Percentiles rank a stretch among this genome's conserved stretches.
phyloP scores from a whole-genome alignment of 1,139 yeast species.

The Taiozyma sp. region DNA sequence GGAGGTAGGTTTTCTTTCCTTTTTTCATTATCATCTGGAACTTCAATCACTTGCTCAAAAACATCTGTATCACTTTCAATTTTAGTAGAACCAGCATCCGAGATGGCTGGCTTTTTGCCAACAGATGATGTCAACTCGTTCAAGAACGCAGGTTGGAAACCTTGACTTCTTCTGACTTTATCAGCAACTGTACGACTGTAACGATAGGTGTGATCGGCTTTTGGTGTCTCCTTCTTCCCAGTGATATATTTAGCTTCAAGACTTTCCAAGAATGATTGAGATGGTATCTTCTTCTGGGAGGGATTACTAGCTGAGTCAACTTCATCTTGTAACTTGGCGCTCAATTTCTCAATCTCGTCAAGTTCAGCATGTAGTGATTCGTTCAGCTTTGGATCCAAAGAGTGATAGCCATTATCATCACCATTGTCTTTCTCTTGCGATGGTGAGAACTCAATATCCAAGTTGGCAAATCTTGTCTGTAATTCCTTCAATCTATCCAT shows the following conservation, averaged over 20 bases:
- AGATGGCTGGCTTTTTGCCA: conserved; percentile 19
- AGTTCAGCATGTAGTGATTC: conserved; percentile 17
- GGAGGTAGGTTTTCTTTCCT: conserved; percentile 12
- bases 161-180: conserved; percentile 27
- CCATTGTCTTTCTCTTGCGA: conserved; percentile 1
- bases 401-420: conserved; percentile 10
- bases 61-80: conserved; percentile 3
- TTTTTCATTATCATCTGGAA: not conserved
- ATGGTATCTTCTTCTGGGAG: conserved; percentile 13
- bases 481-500: conserved; percentile 61
- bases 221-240: conserved; percentile 33
- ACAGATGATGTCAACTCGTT: conserved; percentile 54
- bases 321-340: conserved; percentile 15
- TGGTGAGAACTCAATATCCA: conserved; percentile 46
- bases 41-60: conserved; percentile 6
- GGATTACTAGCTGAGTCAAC: conserved; percentile 3
- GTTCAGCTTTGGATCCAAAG: conserved; percentile 24
- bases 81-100: conserved; percentile 3
- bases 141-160: conserved; percentile 49
- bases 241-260: conserved; percentile 46
- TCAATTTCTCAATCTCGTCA: conserved; percentile 23
- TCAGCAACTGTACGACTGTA: conserved; percentile 25
- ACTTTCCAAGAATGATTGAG: conserved; percentile 24
- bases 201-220: conserved; percentile 11
- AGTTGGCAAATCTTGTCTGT: conserved; percentile 53